Percentiles rank a stretch among this genome's conserved stretches.
phyloP scores from a whole-genome alignment of 768 basidiomycete genomes.

The Boletus subcaerulescens region DNA sequence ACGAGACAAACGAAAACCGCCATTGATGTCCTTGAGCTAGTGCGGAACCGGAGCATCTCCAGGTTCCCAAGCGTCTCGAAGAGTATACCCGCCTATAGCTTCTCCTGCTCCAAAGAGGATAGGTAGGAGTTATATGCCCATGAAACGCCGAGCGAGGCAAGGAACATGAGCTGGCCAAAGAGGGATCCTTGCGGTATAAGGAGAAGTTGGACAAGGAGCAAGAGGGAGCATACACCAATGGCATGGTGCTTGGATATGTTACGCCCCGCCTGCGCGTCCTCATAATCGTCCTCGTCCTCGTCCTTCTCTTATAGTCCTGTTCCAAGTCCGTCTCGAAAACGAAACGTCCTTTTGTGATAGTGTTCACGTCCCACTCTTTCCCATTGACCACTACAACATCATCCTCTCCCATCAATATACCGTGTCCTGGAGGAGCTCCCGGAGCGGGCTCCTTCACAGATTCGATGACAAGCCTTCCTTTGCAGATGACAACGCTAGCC shows the following conservation, averaged over 20 bases:
- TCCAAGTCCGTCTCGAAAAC: slow-evolving; percentile 8
- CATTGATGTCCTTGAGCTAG: slow-evolving; percentile 20
- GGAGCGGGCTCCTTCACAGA: slow-evolving; percentile 12
- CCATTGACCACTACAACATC: slow-evolving; percentile 30
- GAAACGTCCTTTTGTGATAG: slow-evolving; percentile 31
- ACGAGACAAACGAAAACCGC: slow-evolving; percentile 22
- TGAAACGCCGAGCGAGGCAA: slow-evolving; percentile 28
- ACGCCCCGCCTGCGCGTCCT: too few relatives aligned
- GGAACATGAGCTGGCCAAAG: slow-evolving; percentile 37
- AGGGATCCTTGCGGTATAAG: slow-evolving; percentile 32
- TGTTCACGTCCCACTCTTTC: slow-evolving; percentile 25
- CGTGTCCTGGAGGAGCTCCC: slow-evolving; percentile 28
- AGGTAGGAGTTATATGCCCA: slow-evolving; percentile 35
- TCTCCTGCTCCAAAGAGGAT: slow-evolving; percentile 35
- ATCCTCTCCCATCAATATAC: slow-evolving; percentile 16
- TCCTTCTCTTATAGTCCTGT: not conserved
- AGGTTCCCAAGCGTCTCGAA: slow-evolving; percentile 11
- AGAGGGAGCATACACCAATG: slow-evolving; percentile 28
- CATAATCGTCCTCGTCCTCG: too few relatives aligned
- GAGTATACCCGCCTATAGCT: slow-evolving; percentile 19
- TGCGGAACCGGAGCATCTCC: slow-evolving; percentile 7
- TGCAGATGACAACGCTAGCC: slow-evolving; percentile 24
- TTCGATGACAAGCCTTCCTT: slow-evolving; percentile 17
- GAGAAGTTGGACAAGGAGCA: slow-evolving; percentile 33
- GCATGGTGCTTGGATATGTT: not conserved